A percentile compares a stretch with the other conserved stretches of the same genome.
phyloP scores from a whole-genome alignment of 2,329 filamentous ascomycete species.

The Colletotrichum liriopes region DNA sequence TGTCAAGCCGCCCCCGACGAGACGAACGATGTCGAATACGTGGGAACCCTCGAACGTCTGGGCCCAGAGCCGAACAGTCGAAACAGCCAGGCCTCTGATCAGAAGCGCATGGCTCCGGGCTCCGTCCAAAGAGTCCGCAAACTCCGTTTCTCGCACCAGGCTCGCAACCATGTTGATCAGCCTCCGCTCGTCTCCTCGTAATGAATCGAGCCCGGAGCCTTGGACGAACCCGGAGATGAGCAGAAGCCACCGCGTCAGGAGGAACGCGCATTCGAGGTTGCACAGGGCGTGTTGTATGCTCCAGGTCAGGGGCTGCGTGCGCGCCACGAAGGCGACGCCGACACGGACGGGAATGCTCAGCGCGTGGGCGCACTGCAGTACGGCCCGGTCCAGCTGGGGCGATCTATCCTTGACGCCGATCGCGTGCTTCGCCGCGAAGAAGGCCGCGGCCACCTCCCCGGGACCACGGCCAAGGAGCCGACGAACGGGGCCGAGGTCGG shows the following conservation, averaged over 20 bases:
- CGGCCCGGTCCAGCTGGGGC: conserved; percentile 62
- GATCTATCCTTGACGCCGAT: conserved; percentile 49
- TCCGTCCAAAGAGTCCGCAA: conserved; percentile 40
- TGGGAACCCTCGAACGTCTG: background rate
- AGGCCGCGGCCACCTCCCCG: conserved; percentile 59
- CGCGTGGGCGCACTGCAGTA: conserved; percentile 68
- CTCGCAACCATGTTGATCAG: conserved; percentile 45
- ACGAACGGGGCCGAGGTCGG: conserved; percentile 49
- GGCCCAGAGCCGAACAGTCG: background rate
- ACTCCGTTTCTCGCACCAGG: conserved; percentile 48
- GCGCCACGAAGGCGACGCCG: conserved; percentile 67
- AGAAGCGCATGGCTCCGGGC: background rate
- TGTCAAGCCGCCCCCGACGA: background rate
- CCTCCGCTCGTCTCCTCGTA: conserved; percentile 45
- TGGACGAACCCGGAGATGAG: conserved; percentile 34
- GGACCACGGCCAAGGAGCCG: conserved; percentile 64
- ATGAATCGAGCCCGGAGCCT: conserved; percentile 33
- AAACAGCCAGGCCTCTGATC: background rate
- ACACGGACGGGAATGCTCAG: conserved; percentile 68
- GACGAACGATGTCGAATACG: background rate
- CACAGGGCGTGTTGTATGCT: conserved; percentile 69
- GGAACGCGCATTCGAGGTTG: conserved; percentile 66
- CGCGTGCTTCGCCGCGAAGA: conserved; percentile 53
- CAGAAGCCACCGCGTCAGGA: conserved; percentile 61
- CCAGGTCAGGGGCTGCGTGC: conserved; percentile 69